A percentile compares a stretch with the other conserved stretches of the same genome.
Evolutionary conservation across 179 eudicot genomes (phyloP).

Genomic region (Camellia oleifera): DNA sequence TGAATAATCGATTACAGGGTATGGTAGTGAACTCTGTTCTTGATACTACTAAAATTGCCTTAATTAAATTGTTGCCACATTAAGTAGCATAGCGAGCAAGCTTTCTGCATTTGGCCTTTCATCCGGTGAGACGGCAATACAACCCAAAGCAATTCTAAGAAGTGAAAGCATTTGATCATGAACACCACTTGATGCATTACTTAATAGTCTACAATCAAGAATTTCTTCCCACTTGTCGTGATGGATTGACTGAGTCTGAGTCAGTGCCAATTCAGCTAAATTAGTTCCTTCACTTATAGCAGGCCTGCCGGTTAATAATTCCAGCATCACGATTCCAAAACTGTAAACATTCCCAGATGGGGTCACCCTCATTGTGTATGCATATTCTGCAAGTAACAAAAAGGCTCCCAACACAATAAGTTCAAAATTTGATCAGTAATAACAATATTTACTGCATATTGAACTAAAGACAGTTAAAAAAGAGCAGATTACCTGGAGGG

Average conservation of each 20-base stretch:
- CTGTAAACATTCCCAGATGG: conserved; percentile 81
- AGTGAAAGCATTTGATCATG: conserved; percentile 38
- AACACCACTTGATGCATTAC: conserved; percentile 45
- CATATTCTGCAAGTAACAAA: conserved; percentile 55
- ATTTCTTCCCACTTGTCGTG: conserved; percentile 14
- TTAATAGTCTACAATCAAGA: conserved; percentile 49
- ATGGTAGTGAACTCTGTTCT: no score
- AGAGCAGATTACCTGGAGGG: conserved; percentile 65
- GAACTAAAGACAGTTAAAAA: no score
- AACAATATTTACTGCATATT: background rate
- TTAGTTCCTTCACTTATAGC: conserved; percentile 69
- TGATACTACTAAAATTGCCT: no score
- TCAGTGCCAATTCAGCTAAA: conserved; percentile 67
- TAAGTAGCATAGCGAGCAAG: no score
- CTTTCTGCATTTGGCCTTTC: no score
- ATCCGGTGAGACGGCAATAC: no score
- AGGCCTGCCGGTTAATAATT: conserved; percentile 74
- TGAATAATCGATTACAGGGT: no score
- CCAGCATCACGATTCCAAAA: conserved; percentile 72
- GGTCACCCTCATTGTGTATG: conserved; percentile 89
- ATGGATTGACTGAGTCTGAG: conserved; percentile 20
- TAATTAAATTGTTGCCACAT: no score
- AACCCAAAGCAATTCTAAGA: no score
- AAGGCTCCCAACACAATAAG: no score
- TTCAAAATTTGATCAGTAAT: background rate